Conservation (phyloP, 805 yeast genomes). For the Kazachstania bromeliacearum region DNA sequence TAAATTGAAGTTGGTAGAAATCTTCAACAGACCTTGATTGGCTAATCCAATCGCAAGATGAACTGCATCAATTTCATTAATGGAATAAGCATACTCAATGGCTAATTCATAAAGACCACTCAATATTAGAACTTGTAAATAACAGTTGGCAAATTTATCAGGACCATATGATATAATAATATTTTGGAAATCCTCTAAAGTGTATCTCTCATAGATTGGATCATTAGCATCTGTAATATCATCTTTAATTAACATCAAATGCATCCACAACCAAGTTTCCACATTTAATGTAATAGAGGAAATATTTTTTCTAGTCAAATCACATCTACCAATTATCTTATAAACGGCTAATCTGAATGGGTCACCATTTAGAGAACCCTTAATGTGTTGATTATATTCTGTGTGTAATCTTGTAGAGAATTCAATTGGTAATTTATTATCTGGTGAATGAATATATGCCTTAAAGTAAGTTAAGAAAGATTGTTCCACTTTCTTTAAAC, state of each 20-base stretch:
- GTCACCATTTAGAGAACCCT: constrained; percentile 58
- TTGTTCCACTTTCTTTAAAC: constrained; percentile 77
- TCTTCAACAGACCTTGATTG: constrained; percentile 52
- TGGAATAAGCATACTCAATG: constrained; percentile 42
- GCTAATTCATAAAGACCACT: constrained; percentile 80
- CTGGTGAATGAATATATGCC: constrained; percentile 50
- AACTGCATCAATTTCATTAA: constrained; percentile 76
- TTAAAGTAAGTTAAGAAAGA: constrained; percentile 73
- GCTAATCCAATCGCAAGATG: constrained; percentile 79
- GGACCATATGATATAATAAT: constrained; percentile 65
- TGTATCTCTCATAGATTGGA: constrained; percentile 61
- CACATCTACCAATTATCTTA: constrained; percentile 88
- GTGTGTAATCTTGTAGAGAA: constrained; percentile 58
- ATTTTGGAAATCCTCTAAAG: constrained; percentile 64
- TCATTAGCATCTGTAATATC: constrained; percentile 31
- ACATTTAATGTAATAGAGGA: constrained; percentile 67
- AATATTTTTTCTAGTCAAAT: constrained; percentile 53
- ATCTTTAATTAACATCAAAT: constrained; percentile 66
- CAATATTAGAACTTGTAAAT: constrained; percentile 62
- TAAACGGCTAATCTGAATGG: constrained; percentile 87
- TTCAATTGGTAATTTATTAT: constrained; percentile 52
- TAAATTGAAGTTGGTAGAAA: constrained; percentile 11
- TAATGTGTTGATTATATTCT: constrained; percentile 80
- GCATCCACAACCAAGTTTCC: constrained; percentile 97
- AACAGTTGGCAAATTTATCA: constrained; percentile 59